Base-by-base conservation (phyloP, 2,329 filamentous ascomycete genomes). In the Huntiella bhutanensis region DNA sequence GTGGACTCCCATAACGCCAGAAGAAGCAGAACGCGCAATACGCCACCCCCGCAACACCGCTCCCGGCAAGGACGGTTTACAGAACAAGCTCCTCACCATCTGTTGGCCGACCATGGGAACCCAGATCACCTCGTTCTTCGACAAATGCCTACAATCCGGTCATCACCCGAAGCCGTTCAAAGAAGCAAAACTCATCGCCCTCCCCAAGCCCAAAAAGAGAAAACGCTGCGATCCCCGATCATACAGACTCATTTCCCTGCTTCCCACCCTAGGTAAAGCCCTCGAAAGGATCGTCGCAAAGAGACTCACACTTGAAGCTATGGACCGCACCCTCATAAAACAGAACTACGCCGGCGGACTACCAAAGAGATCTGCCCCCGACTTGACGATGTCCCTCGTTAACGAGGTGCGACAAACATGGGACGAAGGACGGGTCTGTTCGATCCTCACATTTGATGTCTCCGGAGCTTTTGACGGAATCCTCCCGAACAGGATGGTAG, bases 231-330 rank as follows among this genome's bases (percentile, higher is more conserved):
- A 33, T 2, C 51, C 51, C 4, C 39, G 49, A n/a, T 52, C 52
- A 17, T 58, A 48, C 51, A 49, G 53, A 10, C 53, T 50, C 3
- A 57, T 57, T 34, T 55, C 54, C 40, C 52, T 58, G 11, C 53
- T 57, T 4, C 55, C 51, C 3, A 55, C 41, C 32, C 51, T 59
- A 2, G 50, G 54, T n/a, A 58, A 58, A 46, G 51, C 56, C 1
- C 51, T 58, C 6, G 54, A 58, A 46, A 47, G 53, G 12, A 41
- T 58, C 4, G 48, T 58, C 8, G 53, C 53, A 37, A 49, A 49
- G 41, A 45, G 52, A 33, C 45, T 57, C 7, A 51, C 51, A 6
- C 55, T 35, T 35, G 52, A 45, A 33, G 45, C 46, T 5, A 52
- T 56, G n/a, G 36, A 52, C 16, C 41, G 54, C 22, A 39, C 47